Evolutionary conservation across 495 filamentous ascomycete genomes (phyloP).

Genomic region (Lichenothelia convexa): DNA sequence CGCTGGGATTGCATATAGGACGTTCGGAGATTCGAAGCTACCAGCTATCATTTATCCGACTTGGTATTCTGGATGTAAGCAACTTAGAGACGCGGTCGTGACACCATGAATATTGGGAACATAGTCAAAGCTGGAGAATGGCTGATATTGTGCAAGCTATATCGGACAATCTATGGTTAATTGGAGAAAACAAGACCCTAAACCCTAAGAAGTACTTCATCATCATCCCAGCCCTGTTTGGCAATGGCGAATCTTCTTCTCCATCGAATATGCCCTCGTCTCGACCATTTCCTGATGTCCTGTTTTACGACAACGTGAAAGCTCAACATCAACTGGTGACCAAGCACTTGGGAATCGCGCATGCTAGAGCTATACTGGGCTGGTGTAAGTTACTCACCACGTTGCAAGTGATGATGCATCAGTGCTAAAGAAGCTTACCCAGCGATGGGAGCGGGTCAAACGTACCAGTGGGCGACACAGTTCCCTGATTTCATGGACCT

Average conservation of each 20-base stretch:
- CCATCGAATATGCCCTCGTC: conserved; percentile 41
- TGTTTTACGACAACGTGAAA: conserved; percentile 51
- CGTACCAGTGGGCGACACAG: conserved; percentile 52
- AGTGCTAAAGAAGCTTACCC: too few relatives aligned
- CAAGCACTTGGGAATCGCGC: conserved; percentile 40
- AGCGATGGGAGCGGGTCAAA: conserved; percentile 56
- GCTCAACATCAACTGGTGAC: conserved; percentile 49
- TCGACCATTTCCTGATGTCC: conserved; percentile 39
- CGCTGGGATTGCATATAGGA: conserved; percentile 51
- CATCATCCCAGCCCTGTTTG: conserved; percentile 51
- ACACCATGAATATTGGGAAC: too few relatives aligned
- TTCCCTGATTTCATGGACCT: conserved; percentile 54
- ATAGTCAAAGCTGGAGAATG: too few relatives aligned
- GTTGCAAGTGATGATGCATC: too few relatives aligned
- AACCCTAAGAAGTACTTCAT: conserved; percentile 48
- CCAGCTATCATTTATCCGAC: conserved; percentile 53
- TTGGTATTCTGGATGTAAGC: conserved; percentile 45
- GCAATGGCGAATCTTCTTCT: conserved; percentile 53
- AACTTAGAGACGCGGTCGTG: too few relatives aligned
- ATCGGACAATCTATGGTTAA: conserved; percentile 47
- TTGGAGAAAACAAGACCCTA: conserved; percentile 41
- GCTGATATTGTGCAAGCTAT: too few relatives aligned
- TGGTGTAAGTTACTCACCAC: too few relatives aligned
- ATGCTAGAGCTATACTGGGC: conserved; percentile 43
- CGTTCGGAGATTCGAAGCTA: conserved; percentile 41